Conservation (phyloP, 176 grass and related monocot species). For the Rhipidocladum racemiflorum region DNA sequence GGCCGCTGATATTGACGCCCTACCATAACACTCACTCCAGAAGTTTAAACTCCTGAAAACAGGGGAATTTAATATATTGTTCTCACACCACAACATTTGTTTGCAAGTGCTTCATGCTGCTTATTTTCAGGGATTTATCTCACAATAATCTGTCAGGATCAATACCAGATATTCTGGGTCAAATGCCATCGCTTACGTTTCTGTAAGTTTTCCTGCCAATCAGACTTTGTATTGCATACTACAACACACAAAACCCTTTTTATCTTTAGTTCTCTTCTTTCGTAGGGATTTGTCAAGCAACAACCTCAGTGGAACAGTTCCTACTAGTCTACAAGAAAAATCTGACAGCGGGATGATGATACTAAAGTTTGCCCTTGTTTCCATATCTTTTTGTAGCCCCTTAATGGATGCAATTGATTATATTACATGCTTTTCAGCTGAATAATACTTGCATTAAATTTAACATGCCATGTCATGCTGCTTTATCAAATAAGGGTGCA, state of each 20-base stretch:
- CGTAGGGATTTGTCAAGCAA: slow-evolving; percentile 49
- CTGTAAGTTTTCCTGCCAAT: slow-evolving; percentile 34
- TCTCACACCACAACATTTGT: neutral
- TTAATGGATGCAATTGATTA: neutral
- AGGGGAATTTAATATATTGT: neutral
- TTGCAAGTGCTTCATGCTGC: neutral
- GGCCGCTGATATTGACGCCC: too few species aligned
- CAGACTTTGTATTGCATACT: neutral
- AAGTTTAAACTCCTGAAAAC: too few species aligned
- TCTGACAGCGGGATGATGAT: slow-evolving; percentile 11
- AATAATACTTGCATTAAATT: neutral
- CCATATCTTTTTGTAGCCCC: neutral
- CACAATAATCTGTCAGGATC: slow-evolving; percentile 32
- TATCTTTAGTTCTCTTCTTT: neutral
- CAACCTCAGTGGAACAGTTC: slow-evolving; percentile 39
- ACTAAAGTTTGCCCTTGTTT: slow-evolving; percentile 23
- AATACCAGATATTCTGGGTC: slow-evolving; percentile 31
- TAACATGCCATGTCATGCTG: neutral
- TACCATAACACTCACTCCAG: too few species aligned
- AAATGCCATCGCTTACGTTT: slow-evolving; percentile 3
- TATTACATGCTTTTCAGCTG: neutral
- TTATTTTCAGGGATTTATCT: slow-evolving; percentile 44
- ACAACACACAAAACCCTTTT: neutral
- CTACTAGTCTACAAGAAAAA: slow-evolving; percentile 32
- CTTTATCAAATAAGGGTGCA: neutral